phyloP scores from a whole-genome alignment of 73 alveolate genomes.

The Halteria grandinella region DNA sequence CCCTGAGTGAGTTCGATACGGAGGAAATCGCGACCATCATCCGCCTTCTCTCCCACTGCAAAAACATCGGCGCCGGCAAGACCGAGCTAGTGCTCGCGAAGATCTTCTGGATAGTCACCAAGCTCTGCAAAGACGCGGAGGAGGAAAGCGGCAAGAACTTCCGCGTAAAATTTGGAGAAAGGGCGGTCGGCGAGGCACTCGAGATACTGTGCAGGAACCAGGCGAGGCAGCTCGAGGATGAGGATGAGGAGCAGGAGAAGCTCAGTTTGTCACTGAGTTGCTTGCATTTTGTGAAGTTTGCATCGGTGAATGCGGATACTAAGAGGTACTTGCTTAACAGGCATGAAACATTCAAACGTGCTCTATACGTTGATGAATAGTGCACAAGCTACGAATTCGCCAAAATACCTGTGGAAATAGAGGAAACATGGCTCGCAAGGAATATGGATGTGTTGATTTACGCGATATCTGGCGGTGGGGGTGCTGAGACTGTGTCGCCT shows the following conservation, averaged over 20 bases:
- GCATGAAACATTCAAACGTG: slow-evolving; percentile 60
- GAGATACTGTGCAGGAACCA: slow-evolving; percentile 76
- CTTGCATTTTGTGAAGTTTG: slow-evolving; percentile 77
- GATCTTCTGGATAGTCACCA: slow-evolving; percentile 79
- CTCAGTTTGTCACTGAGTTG: slow-evolving; percentile 71
- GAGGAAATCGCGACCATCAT: slow-evolving; percentile 81
- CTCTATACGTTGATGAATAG: slow-evolving; percentile 72
- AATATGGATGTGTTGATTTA: slow-evolving; percentile 57
- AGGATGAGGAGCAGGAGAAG: slow-evolving; percentile 83
- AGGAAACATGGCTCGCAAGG: slow-evolving; percentile 78
- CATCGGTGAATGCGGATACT: slow-evolving; percentile 60
- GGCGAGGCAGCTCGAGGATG: slow-evolving; percentile 75
- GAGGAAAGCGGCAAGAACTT: slow-evolving; percentile 61
- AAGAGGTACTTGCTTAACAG: slow-evolving; percentile 58
- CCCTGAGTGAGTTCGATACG: slow-evolving; percentile 74
- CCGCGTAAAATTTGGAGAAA: slow-evolving; percentile 74
- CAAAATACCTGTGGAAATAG: slow-evolving; percentile 76
- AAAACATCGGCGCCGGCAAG: slow-evolving; percentile 92
- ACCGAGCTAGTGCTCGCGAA: slow-evolving; percentile 83
- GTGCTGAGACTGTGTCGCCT: slow-evolving; percentile 75
- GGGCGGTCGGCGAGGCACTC: slow-evolving; percentile 71
- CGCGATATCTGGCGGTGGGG: slow-evolving; percentile 49
- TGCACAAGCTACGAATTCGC: slow-evolving; percentile 45
- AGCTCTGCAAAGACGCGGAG: slow-evolving; percentile 65
- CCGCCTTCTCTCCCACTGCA: slow-evolving; percentile 71